Conservation (phyloP, 2,329 filamentous ascomycete species). For the Parafenestella ontariensis region DNA sequence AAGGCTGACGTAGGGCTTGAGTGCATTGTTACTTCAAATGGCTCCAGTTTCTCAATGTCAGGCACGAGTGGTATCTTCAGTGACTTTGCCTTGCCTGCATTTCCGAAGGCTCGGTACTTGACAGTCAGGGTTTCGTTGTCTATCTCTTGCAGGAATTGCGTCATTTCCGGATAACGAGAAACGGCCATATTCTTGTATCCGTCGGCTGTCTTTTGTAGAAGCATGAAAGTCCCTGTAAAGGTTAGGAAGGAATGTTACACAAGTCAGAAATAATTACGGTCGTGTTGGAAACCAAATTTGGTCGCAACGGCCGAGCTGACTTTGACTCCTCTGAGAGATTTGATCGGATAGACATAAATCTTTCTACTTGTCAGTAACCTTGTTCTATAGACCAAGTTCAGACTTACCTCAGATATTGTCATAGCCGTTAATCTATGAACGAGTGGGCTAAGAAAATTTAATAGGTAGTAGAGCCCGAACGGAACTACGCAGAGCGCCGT, state of each 20-base stretch:
- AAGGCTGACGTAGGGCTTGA: constrained; percentile 51
- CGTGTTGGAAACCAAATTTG: constrained; percentile 54
- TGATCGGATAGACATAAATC: constrained; percentile 58
- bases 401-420: constrained; percentile 43
- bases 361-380: constrained; percentile 19
- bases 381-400: neutral
- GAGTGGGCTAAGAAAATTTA: constrained; percentile 30
- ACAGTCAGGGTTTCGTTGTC: constrained; percentile 45
- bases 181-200: constrained; percentile 54
- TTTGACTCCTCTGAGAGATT: constrained; percentile 52
- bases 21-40: constrained; percentile 54
- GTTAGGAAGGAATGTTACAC: neutral
- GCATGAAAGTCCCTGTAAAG: constrained; percentile 43
- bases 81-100: constrained; percentile 29
- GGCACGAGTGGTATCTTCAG: constrained; percentile 53
- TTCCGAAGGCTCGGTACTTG: constrained; percentile 48
- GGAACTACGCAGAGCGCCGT: constrained; percentile 29
- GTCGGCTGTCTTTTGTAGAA: constrained; percentile 49
- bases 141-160: constrained; percentile 52
- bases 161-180: constrained; percentile 49
- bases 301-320: constrained; percentile 50
- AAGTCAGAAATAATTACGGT: constrained; percentile 37
- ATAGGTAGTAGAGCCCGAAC: constrained; percentile 24
- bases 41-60: constrained; percentile 42
- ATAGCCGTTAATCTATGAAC: constrained; percentile 33